phyloP scores from a whole-genome alignment of 306 rosid species.

The Calophaca sinica region DNA sequence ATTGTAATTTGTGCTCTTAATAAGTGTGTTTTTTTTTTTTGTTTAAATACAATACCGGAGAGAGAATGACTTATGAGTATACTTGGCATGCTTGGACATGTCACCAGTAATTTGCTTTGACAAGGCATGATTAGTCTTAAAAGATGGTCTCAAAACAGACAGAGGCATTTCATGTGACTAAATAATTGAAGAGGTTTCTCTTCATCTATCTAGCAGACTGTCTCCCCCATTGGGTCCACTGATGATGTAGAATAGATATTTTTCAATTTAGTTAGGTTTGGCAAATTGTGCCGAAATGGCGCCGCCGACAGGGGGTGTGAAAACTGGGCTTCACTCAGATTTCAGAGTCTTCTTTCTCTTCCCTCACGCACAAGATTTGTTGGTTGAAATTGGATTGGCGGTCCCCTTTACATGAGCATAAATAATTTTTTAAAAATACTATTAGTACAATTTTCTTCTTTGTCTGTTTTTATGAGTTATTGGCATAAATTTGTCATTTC shows the following conservation, averaged over 20 bases:
- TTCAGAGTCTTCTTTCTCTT: neutral
- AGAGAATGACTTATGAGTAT: conserved; percentile 21
- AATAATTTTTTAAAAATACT: no score
- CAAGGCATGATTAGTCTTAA: conserved; percentile 26
- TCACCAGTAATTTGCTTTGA: neutral
- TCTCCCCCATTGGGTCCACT: neutral
- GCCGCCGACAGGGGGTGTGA: conserved; percentile 4
- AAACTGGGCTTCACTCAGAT: neutral
- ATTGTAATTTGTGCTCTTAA: no score
- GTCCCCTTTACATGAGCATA: no score
- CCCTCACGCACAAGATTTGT: no score
- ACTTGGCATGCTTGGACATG: conserved; percentile 18
- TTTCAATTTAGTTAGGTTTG: neutral
- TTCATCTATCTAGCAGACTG: neutral
- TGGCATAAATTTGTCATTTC: no score
- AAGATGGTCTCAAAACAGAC: conserved; percentile 12
- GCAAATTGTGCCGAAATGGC: conserved; percentile 5
- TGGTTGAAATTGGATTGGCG: no score
- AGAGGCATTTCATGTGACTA: neutral
- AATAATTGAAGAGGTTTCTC: conserved; percentile 6
- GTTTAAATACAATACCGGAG: no score
- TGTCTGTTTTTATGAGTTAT: no score
- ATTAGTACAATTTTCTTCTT: no score
- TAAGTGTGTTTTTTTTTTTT: no score
- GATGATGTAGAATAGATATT: neutral